Evolutionary conservation across 768 basidiomycete species (phyloP), one percentile per base, ranked within the genome.

Genomic region (Cystofilobasidium bisporidii): DNA sequence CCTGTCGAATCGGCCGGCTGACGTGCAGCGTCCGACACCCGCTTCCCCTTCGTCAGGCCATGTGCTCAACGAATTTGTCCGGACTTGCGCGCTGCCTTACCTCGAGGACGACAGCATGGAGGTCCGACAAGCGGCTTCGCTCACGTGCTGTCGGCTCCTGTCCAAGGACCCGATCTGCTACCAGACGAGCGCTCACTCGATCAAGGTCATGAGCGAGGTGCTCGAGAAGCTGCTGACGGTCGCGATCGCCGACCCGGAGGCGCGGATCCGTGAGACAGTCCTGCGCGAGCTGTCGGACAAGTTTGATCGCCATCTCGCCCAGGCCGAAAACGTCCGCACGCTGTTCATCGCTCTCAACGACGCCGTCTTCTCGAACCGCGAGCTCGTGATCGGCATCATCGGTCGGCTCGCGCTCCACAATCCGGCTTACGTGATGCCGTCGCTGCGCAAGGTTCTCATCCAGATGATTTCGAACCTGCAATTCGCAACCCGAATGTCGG

Each of bases 391-490:
- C 62, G 79, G 79, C 26, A 82, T 98, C 70, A 97, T 99, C 68
- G 96, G 96, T 0, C 86, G 96, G 32, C 83, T 99, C 30, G 90
- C 93, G 3, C 85, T 86, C 72, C 89, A 94, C 77, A 99, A 99
- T 74, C 96, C 96, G 0, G 96, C 96, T 20, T 96, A 97, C 79
- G 92, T 99, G 24, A 97, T 99, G 88, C 94, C 96, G 12, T 91
- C 91, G 4, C 80, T 99, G 28, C 84, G 96, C 57, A 98, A 98
- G 77, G 87, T 92, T 1, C 81, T 99, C 67, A 96, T 98, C 64
- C 94, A 98, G 75, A 83, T 99, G 10, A 80, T 99, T 67, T 98
- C 96, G 0, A 96, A 98, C 78, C 79, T 99, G 43, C 93, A 98
- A 78, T 98, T 97, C 74, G 91, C 92, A 4, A 92, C 89, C 2